Evolutionary conservation across 306 rosid species (phyloP).

Genomic region (Citrullus amarus): DNA sequence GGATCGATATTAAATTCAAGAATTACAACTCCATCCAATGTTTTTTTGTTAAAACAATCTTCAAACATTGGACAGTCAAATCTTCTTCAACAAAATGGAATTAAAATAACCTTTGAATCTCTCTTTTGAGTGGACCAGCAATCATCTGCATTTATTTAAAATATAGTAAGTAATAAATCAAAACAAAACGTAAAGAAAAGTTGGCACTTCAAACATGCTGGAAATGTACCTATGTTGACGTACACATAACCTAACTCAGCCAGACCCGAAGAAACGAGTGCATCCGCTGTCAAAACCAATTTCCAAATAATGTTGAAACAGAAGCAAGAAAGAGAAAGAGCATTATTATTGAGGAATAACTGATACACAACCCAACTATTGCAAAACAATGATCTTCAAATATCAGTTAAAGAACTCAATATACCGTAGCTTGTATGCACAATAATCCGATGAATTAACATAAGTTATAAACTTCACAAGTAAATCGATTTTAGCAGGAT

Average conservation of each 20-base stretch:
- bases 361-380: background rate
- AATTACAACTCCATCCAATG: background rate
- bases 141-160: slow-evolving; percentile 60
- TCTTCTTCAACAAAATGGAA: background rate
- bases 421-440: background rate
- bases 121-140: slow-evolving; percentile 61
- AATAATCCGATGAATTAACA: background rate
- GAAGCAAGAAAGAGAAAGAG: background rate
- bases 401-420: background rate
- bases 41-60: background rate
- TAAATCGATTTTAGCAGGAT: background rate
- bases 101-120: slow-evolving; percentile 42
- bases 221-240: slow-evolving; percentile 66
- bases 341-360: background rate
- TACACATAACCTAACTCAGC: slow-evolving; percentile 77
- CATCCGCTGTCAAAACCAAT: slow-evolving; percentile 67
- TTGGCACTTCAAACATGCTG: slow-evolving; percentile 3
- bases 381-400: background rate
- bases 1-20: background rate
- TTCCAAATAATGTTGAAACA: background rate
- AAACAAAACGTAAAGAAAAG: slow-evolving; percentile 3
- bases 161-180: slow-evolving; percentile 7
- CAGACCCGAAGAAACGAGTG: slow-evolving; percentile 72
- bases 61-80: background rate
- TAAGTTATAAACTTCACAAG: background rate